Evolutionary conservation across 345 rosid species (phyloP), one percentile per base, ranked within the genome.

Genomic region (Lumnitzera littorea): DNA sequence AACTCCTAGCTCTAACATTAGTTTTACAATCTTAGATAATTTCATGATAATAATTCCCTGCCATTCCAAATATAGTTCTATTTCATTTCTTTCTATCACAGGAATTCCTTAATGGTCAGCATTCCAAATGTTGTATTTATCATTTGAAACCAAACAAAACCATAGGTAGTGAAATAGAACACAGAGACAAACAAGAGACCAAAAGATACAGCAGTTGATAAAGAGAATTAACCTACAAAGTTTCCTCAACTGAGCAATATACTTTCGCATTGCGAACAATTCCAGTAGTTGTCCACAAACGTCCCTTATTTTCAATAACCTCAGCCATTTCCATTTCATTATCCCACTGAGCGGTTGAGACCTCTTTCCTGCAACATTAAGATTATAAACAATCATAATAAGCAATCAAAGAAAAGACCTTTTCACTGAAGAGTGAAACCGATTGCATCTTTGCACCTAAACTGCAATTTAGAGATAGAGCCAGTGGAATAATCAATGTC

Each of bases 241-340:
- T 83, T 70, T 87, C 98, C 74, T 92, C 98, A 46, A 82, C 65
- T 48, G 65, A 69, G 74, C 87, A 87, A 61, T 70, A 85, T 13
- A 79, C 70, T 53, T 82, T 87, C 13, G 86, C 88, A 2, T 58
- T 50, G 11, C 87, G 78, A 55, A 76, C 67, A 49, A 89, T 66
- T 71, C 96, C 94, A 15, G 84, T 84, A 3, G 96, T 84, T 13
- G 82, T 84, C 98, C 96, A 92, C 74, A 87, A 71, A 72, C 82
- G 83, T 3, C 96, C 96, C 50, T 82, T 87, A 81, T 83, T 85
- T 43, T 81, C 91, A 43, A 75, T 64, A 50, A 87, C 81, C 67
- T 89, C 77, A 11, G 89, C 91, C 85, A 91, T 69, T 54, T 80
- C 82, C 68, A 79, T 17, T 51, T 76, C 72, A 4, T 52, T 49